These are phyloP conservation scores for Fusarium virguliforme DNA, from an alignment of 2,329 filamentous ascomycete species.

Conservation along the genomic window DNA sequence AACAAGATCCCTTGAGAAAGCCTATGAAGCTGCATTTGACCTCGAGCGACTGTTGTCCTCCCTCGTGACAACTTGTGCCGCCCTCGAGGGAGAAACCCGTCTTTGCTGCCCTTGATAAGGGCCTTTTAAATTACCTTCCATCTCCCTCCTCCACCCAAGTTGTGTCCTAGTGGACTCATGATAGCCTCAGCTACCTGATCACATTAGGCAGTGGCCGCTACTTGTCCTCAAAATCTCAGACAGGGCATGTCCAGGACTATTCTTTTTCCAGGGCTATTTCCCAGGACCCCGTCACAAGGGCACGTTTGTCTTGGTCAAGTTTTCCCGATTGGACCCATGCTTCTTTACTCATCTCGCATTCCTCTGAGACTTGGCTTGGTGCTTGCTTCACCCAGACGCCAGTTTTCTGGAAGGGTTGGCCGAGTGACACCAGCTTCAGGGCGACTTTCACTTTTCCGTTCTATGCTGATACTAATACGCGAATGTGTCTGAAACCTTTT, in stretches of 20 bases:
- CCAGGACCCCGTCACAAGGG: not conserved
- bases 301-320: slow-evolving; percentile 4
- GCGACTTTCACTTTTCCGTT: not conserved
- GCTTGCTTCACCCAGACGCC: not conserved
- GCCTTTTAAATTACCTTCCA: slow-evolving; percentile 10
- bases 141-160: not conserved
- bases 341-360: not conserved
- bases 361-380: not conserved
- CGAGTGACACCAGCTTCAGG: not conserved
- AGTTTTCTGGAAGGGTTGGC: slow-evolving; percentile 5
- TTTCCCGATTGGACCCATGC: not conserved
- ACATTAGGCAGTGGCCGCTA: not conserved
- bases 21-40: not conserved
- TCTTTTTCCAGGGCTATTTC: not conserved
- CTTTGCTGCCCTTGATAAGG: slow-evolving; percentile 28
- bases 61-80: not conserved
- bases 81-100: not conserved
- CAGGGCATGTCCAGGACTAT: slow-evolving; percentile 6
- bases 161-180: not conserved
- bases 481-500: not conserved
- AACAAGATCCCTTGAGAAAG: slow-evolving; percentile 28
- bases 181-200: slow-evolving; percentile 10
- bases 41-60: not conserved
- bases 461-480: not conserved
- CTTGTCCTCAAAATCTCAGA: slow-evolving; percentile 20